These are phyloP conservation scores for Xylariaceae sp. DNA, from an alignment of 2,329 filamentous ascomycete species.

Conservation along the genomic window DNA sequence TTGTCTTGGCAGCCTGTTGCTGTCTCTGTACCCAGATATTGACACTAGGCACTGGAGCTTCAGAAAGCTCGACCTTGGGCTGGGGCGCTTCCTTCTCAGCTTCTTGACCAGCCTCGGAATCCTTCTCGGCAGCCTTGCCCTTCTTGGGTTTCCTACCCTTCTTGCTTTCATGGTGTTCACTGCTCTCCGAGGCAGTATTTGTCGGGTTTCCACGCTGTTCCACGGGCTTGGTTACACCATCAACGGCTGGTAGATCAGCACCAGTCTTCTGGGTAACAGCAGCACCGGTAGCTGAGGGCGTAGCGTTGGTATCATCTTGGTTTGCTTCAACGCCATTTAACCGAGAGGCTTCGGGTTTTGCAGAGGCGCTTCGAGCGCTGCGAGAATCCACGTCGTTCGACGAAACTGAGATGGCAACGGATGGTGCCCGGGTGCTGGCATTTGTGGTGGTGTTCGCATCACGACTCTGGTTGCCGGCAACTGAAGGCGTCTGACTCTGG, in stretches of 20 bases:
- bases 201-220: slow-evolving; percentile 51
- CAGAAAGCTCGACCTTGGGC: slow-evolving; percentile 62
- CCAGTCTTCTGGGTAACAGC: slow-evolving; percentile 16
- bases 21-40: slow-evolving; percentile 86
- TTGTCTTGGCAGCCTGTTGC: slow-evolving; percentile 50
- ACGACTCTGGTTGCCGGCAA: slow-evolving; percentile 32
- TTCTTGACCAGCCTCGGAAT: slow-evolving; percentile 48
- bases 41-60: slow-evolving; percentile 75
- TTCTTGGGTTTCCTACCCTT: slow-evolving; percentile 62
- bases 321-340: slow-evolving; percentile 19
- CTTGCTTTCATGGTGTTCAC: slow-evolving; percentile 62
- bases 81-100: slow-evolving; percentile 55
- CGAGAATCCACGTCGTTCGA: slow-evolving; percentile 35
- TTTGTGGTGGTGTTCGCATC: slow-evolving; percentile 32
- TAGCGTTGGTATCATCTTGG: slow-evolving; percentile 19
- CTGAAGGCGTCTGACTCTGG: slow-evolving; percentile 31
- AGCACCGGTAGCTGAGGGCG: slow-evolving; percentile 16
- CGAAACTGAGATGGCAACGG: slow-evolving; percentile 34
- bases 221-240: slow-evolving; percentile 31
- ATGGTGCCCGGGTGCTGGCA: slow-evolving; percentile 32
- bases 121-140: slow-evolving; percentile 45
- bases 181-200: slow-evolving; percentile 59
- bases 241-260: slow-evolving; percentile 20
- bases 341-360: slow-evolving; percentile 23
- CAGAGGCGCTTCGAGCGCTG: slow-evolving; percentile 25